phyloP scores from a whole-genome alignment of 2,329 filamentous ascomycete genomes.

The Gnomoniopsis smithogilvyi region DNA sequence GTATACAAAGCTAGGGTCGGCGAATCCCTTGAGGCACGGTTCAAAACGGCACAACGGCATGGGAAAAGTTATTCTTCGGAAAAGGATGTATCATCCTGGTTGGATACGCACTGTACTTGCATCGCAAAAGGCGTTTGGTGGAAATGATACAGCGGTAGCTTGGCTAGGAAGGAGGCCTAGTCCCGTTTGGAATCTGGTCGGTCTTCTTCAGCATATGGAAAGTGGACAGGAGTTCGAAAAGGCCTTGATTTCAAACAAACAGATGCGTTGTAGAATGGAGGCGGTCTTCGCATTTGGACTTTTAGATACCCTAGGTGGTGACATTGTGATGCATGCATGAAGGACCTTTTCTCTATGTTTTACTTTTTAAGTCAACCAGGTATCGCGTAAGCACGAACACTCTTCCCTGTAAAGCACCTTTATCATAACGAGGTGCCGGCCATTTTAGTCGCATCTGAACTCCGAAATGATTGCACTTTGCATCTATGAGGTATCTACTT shows the following conservation, averaged over 20 bases:
- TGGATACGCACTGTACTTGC: not conserved
- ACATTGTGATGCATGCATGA: not conserved
- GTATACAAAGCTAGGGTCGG: too few relatives aligned
- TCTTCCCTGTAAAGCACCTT: too few relatives aligned
- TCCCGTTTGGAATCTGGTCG: not conserved
- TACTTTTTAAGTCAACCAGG: too few relatives aligned
- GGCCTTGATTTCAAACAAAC: not conserved
- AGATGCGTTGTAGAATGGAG: not conserved
- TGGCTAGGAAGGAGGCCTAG: too few relatives aligned
- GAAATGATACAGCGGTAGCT: not conserved
- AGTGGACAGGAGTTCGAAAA: not conserved
- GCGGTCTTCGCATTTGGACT: too few relatives aligned
- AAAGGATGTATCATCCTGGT: not conserved
- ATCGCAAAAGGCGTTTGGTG: conserved; percentile 13
- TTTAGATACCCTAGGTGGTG: not conserved
- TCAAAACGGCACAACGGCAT: too few relatives aligned
- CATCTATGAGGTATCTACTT: conserved; percentile 17
- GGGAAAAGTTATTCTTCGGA: not conserved
- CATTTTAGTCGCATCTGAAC: not conserved
- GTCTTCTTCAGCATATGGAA: not conserved
- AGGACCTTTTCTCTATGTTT: too few relatives aligned
- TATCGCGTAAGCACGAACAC: too few relatives aligned
- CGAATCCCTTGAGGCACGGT: too few relatives aligned
- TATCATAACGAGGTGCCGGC: not conserved
- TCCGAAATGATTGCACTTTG: conserved; percentile 1